Evolutionary conservation across 2,329 filamentous ascomycete genomes (phyloP).

Genomic region (Fusarium armeniacum): DNA sequence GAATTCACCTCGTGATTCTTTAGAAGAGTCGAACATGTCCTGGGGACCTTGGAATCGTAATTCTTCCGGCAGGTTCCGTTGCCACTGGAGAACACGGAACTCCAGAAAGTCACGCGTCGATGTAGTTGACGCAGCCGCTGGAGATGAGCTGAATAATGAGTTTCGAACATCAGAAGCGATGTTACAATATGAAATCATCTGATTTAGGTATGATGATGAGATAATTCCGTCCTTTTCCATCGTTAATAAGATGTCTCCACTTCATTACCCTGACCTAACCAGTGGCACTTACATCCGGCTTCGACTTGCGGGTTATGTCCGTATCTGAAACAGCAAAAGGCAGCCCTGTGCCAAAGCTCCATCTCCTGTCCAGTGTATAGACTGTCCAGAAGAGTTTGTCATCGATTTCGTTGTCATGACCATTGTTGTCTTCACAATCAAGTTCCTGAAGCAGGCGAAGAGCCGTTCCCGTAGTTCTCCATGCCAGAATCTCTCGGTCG

Average conservation of each 20-base stretch:
- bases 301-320: neutral
- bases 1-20: neutral
- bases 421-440: neutral
- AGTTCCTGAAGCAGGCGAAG: neutral
- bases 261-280: neutral
- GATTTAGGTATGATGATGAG: neutral
- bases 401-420: neutral
- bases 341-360: neutral
- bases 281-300: neutral
- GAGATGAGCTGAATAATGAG: neutral
- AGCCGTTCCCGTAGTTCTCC: neutral
- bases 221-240: neutral
- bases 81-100: neutral
- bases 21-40: neutral
- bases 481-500: neutral
- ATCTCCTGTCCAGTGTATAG: neutral
- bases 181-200: neutral
- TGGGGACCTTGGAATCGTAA: neutral
- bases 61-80: neutral
- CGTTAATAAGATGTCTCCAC: neutral
- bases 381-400: neutral
- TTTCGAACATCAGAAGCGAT: neutral
- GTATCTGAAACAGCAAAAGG: neutral
- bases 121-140: neutral
- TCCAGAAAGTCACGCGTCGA: neutral